Conservation (phyloP, 2,329 filamentous ascomycete genomes). For the Lachnellula suecica region DNA sequence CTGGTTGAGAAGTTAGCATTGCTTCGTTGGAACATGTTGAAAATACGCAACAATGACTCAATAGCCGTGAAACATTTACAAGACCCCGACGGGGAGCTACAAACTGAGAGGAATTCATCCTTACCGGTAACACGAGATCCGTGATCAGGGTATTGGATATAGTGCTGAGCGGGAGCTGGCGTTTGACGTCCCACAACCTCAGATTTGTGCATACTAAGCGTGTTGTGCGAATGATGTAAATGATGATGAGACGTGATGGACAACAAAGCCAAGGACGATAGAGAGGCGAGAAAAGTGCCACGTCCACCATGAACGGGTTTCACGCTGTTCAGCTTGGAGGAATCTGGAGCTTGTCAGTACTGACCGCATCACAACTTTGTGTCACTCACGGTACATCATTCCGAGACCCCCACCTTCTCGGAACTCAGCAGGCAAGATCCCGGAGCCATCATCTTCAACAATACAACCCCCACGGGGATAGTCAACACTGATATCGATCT, state of each 20-base stretch:
- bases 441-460: slow-evolving; percentile 81
- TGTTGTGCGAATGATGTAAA: slow-evolving; percentile 59
- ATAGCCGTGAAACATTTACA: too few relatives aligned
- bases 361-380: neutral
- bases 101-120: too few relatives aligned
- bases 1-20: too few relatives aligned
- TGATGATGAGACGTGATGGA: slow-evolving; percentile 72
- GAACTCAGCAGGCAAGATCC: slow-evolving; percentile 76
- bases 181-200: slow-evolving; percentile 61
- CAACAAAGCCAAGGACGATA: slow-evolving; percentile 74
- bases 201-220: slow-evolving; percentile 69
- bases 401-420: slow-evolving; percentile 66
- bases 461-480: slow-evolving; percentile 73
- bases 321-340: slow-evolving; percentile 65
- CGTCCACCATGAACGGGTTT: slow-evolving; percentile 60
- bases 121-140: slow-evolving; percentile 78
- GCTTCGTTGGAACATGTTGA: too few relatives aligned
- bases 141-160: slow-evolving; percentile 54
- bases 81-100: too few relatives aligned
- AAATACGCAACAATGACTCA: too few relatives aligned
- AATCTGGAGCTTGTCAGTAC: slow-evolving; percentile 53
- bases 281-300: slow-evolving; percentile 75
- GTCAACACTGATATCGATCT: slow-evolving; percentile 70
- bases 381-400: slow-evolving; percentile 65
- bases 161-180: slow-evolving; percentile 59